Conservation (phyloP, 2,329 filamentous ascomycete species). For the Penicillium hesseltinei region DNA sequence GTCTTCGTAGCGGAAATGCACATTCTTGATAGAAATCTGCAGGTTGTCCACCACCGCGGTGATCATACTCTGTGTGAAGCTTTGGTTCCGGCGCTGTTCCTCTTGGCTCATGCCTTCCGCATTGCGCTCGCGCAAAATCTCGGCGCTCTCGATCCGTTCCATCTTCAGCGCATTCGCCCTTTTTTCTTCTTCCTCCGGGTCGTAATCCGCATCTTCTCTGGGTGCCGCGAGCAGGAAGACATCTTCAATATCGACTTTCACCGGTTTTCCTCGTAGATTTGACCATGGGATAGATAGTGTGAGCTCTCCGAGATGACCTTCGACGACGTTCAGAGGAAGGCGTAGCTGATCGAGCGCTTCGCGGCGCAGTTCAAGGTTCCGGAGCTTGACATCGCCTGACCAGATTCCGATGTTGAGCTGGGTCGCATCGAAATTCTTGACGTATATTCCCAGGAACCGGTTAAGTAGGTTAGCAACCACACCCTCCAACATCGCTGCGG, state of each 20-base stretch:
- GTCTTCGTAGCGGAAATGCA: conserved; percentile 97
- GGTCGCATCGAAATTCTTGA: conserved; percentile 97
- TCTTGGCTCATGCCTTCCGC: conserved; percentile 92
- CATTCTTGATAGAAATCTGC: conserved; percentile 96
- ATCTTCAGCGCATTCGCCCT: conserved; percentile 92
- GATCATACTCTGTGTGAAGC: conserved; percentile 89
- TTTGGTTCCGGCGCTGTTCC: conserved; percentile 96
- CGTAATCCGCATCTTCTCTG: conserved; percentile 90
- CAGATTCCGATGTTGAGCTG: conserved; percentile 99
- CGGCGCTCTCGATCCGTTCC: conserved; percentile 95
- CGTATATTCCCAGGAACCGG: conserved; percentile 99
- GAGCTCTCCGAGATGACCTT: conserved; percentile 88
- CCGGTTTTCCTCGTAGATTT: conserved; percentile 88
- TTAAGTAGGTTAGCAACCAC: conserved; percentile 96
- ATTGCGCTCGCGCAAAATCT: conserved; percentile 86
- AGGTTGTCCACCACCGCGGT: conserved; percentile 98
- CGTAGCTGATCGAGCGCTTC: conserved; percentile 97
- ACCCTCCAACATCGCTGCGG: conserved; percentile 84
- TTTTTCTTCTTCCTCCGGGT: conserved; percentile 86
- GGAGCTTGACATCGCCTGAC: conserved; percentile 96
- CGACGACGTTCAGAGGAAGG: conserved; percentile 92
- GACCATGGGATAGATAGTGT: conserved; percentile 96
- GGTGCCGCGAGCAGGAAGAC: conserved; percentile 93
- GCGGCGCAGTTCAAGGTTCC: conserved; percentile 84
- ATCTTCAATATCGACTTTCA: conserved; percentile 94